Base-by-base conservation (phyloP, 2,329 filamentous ascomycete genomes). In the Pseudogymnoascus sp. region DNA sequence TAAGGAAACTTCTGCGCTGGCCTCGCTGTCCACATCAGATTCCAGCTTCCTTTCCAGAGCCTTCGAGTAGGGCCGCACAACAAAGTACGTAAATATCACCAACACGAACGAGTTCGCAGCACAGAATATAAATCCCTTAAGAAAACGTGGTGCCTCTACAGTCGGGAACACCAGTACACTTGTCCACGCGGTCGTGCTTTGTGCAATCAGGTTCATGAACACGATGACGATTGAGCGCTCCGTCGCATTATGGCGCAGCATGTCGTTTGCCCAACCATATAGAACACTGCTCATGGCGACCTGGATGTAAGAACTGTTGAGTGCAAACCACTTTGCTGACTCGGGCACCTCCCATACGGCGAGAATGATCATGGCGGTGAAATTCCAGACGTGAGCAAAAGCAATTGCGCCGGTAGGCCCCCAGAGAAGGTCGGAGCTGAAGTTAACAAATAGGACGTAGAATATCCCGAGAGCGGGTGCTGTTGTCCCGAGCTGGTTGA, bases 271-370 rank as follows among this genome's bases (percentile, higher is more conserved):
- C 75, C 77, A 79, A 1, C 77, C 77, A 57, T 79, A 78, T 8
- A 80, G 70, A 4, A 79, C 74, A 39, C 74, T 77, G 1, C 75
- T 77, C 73, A 79, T 76, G 0, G 78, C 76, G 6, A 77, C 75
- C 3, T 75, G 72, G 0, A 73, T 73, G 64, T 76, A 78, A 0
- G 71, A 74, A 0, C 73, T 77, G 59, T 74, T 71, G 64, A 81
- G 82, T 0, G 79, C 79, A 59, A 82, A 82, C 79, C 81, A 84
- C 14, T 77, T 73, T 0, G 80, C 79, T 0, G 75, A 67, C 62
- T 84, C 81, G 0, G 81, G 81, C 0, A 85, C 81, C 16, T 80
- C 70, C 83, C 82, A 86, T 8, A 83, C 71, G 1, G 78, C 74
- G 3, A 84, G 72, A 25, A 84, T 81, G n/a, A 80, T 72, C 28